Evolutionary conservation across 225 moss, liverwort and hornwort genomes (phyloP).

Genomic region (Physcomitrellopsis africana): DNA sequence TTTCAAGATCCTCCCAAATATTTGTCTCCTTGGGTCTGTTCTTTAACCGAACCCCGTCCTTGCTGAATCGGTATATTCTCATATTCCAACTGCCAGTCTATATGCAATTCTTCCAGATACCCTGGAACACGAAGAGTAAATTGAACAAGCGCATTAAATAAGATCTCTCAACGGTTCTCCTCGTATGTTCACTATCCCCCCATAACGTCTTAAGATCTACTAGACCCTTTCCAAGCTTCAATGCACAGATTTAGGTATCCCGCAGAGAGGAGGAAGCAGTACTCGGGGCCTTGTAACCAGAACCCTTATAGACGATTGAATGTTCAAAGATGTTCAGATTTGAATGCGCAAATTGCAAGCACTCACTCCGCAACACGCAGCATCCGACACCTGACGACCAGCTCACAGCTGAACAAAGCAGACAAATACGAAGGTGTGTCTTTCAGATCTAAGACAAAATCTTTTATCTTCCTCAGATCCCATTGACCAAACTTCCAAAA

Average conservation of each 20-base stretch:
- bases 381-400: neutral
- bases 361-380: slow-evolving; percentile 16
- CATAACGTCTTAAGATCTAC: neutral
- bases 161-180: neutral
- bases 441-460: neutral
- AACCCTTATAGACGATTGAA: neutral
- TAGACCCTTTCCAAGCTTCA: slow-evolving; percentile 1
- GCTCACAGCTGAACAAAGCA: too few relatives aligned
- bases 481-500: neutral
- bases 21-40: neutral
- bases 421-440: neutral
- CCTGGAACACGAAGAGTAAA: slow-evolving; percentile 29
- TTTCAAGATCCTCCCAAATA: neutral
- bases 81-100: slow-evolving; percentile 21
- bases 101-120: slow-evolving; percentile 29
- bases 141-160: slow-evolving; percentile 31
- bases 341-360: neutral
- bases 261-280: neutral
- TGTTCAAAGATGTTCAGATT: neutral
- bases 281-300: neutral
- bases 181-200: neutral
- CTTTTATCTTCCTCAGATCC: neutral
- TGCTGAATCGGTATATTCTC: neutral
- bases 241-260: neutral
- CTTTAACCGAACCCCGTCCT: slow-evolving; percentile 1